Evolutionary conservation across 139 green algal genomes (phyloP).

Genomic region (Raphidocelis subcapitata): DNA sequence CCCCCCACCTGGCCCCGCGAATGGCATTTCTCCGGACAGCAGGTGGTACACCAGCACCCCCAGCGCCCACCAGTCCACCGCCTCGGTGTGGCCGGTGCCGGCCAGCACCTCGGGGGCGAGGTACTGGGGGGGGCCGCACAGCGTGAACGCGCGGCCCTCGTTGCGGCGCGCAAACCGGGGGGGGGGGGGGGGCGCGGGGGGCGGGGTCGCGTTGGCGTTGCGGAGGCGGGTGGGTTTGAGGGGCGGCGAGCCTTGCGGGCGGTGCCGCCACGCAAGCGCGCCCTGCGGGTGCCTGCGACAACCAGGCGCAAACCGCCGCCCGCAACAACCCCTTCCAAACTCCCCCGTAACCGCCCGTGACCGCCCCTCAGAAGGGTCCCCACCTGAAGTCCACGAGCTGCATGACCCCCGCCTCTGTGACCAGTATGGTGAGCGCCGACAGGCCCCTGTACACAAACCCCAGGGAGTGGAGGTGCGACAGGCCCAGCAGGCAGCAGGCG

Average conservation of each 20-base stretch:
- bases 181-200: background rate
- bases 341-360: too few relatives aligned
- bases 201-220: too few relatives aligned
- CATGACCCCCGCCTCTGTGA: slow-evolving; percentile 51
- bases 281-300: slow-evolving; percentile 22
- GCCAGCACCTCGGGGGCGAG: slow-evolving; percentile 68
- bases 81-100: slow-evolving; percentile 43
- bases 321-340: too few relatives aligned
- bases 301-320: too few relatives aligned
- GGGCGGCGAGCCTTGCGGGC: too few relatives aligned
- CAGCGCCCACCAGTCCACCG: slow-evolving; percentile 69
- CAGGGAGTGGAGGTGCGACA: slow-evolving; percentile 63
- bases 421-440: slow-evolving; percentile 48
- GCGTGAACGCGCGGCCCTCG: slow-evolving; percentile 65
- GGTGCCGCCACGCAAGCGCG: too few relatives aligned
- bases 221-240: too few relatives aligned
- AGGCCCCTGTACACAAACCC: slow-evolving; percentile 58
- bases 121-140: slow-evolving; percentile 76
- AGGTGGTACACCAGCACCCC: slow-evolving; percentile 74
- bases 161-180: slow-evolving; percentile 52
- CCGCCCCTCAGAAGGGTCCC: too few relatives aligned
- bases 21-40: slow-evolving; percentile 45
- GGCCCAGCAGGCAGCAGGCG: slow-evolving; percentile 52
- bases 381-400: slow-evolving; percentile 53
- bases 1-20: too few relatives aligned